These are phyloP conservation scores for Oenanthe javanica DNA, from an alignment of 140 eudicot species.

Conservation along the genomic window DNA sequence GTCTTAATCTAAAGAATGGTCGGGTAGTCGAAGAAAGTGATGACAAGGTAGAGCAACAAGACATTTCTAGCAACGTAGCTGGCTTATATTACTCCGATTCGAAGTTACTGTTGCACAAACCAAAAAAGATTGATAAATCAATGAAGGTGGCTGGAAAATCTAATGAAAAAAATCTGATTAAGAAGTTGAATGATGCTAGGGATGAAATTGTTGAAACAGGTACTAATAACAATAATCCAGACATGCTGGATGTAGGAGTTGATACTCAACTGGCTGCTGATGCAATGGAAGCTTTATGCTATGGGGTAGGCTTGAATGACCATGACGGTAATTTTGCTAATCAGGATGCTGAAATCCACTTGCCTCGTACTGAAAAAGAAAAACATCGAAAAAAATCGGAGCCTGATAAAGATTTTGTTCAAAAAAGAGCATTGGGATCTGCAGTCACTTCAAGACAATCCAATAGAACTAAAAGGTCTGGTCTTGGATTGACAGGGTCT, in stretches of 20 bases:
- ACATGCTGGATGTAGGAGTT: conserved; percentile 33
- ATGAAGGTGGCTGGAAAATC: conserved; percentile 16
- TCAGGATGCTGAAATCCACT: conserved; percentile 12
- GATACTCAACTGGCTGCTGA: conserved; percentile 97
- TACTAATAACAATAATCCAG: conserved; percentile 25
- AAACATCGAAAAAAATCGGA: conserved; percentile 6
- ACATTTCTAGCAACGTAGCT: conserved; percentile 11
- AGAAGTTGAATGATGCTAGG: conserved; percentile 25
- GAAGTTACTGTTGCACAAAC: conserved; percentile 26
- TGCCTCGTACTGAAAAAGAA: conserved; percentile 17
- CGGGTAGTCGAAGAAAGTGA: conserved; percentile 9
- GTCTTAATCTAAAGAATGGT: conserved; percentile 7
- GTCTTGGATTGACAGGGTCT: conserved; percentile 16
- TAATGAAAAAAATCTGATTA: conserved; percentile 28
- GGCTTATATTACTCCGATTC: conserved; percentile 31
- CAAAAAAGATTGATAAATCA: conserved; percentile 21
- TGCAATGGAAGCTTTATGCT: conserved; percentile 42
- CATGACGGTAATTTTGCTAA: conserved; percentile 12
- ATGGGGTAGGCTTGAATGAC: conserved; percentile 6
- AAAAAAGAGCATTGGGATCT: conserved; percentile 15
- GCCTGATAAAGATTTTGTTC: conserved; percentile 3
- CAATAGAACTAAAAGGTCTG: conserved; percentile 19
- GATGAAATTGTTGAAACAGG: conserved; percentile 21
- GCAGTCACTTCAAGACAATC: conserved; percentile 36
- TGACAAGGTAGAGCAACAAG: conserved; percentile 16